These are phyloP conservation scores for Lagenidium sp. DNA, from an alignment of 352 stramenopile genomes.

Conservation along the genomic window DNA sequence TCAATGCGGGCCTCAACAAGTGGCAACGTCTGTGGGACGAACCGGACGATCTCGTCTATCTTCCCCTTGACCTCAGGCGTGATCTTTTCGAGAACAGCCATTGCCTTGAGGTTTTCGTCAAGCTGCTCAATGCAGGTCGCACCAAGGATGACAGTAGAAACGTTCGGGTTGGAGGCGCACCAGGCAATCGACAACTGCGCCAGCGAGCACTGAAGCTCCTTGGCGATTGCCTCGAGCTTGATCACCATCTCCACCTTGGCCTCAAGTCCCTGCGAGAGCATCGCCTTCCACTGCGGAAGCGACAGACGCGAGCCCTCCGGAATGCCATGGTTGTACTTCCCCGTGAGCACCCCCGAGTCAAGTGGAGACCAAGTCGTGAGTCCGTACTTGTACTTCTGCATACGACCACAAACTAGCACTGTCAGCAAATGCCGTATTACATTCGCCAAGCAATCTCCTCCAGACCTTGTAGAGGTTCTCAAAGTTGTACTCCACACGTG, in stretches of 20 bases:
- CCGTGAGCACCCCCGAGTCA: conserved; percentile 56
- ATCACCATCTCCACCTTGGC: conserved; percentile 35
- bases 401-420: not conserved
- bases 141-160: conserved; percentile 41
- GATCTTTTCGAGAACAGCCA: conserved; percentile 28
- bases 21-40: conserved; percentile 18
- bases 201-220: conserved; percentile 49
- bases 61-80: conserved; percentile 32
- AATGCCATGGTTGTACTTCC: conserved; percentile 78
- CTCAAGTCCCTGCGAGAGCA: conserved; percentile 37
- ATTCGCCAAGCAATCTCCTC: not conserved
- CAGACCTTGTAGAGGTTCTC: conserved; percentile 43
- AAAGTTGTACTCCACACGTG: conserved; percentile 63
- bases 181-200: conserved; percentile 50
- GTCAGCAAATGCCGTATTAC: not conserved
- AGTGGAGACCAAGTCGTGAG: conserved; percentile 70
- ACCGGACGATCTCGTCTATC: conserved; percentile 35
- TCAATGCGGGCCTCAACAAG: conserved; percentile 13
- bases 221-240: conserved; percentile 39
- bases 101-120: conserved; percentile 39
- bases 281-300: conserved; percentile 34
- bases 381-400: conserved; percentile 52
- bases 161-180: conserved; percentile 37
- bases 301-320: conserved; percentile 57
- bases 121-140: conserved; percentile 40